A percentile compares a stretch with the other conserved stretches of the same genome.
Evolutionary conservation across 345 rosid species (phyloP).

Genomic region (Citrus unshiu): DNA sequence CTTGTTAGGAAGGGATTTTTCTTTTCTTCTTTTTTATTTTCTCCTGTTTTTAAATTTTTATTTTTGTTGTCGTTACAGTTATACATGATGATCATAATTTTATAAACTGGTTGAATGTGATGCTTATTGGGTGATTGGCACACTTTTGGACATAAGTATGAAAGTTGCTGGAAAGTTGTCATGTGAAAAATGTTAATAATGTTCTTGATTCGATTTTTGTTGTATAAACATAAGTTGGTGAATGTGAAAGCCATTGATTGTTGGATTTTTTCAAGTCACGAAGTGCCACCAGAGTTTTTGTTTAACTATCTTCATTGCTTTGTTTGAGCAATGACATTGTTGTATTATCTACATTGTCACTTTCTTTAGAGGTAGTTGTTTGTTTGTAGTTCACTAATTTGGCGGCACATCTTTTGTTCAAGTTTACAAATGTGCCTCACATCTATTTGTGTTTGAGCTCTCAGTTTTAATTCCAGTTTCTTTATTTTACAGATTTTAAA

Average conservation of each 20-base stretch:
- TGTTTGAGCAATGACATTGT: background rate
- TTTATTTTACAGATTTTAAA: background rate
- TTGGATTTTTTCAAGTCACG: background rate
- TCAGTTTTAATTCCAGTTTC: background rate
- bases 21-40: background rate
- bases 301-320: background rate
- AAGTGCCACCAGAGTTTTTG: background rate
- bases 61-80: background rate
- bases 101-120: conserved; percentile 1
- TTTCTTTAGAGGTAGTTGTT: background rate
- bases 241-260: background rate
- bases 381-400: background rate
- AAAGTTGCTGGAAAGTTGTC: background rate
- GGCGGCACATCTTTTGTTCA: background rate
- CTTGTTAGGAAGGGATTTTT: conserved; percentile 9
- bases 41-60: background rate
- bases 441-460: background rate
- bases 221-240: background rate
- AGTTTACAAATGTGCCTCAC: background rate
- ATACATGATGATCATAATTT: background rate
- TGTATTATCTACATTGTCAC: background rate
- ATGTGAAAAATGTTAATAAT: background rate
- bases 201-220: background rate
- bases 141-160: background rate
- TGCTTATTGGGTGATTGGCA: background rate